A percentile compares a stretch with the other conserved stretches of the same genome.
These are phyloP conservation scores for Cicer chorassanicum DNA, from an alignment of 306 rosid genomes.

Conservation along the genomic window DNA sequence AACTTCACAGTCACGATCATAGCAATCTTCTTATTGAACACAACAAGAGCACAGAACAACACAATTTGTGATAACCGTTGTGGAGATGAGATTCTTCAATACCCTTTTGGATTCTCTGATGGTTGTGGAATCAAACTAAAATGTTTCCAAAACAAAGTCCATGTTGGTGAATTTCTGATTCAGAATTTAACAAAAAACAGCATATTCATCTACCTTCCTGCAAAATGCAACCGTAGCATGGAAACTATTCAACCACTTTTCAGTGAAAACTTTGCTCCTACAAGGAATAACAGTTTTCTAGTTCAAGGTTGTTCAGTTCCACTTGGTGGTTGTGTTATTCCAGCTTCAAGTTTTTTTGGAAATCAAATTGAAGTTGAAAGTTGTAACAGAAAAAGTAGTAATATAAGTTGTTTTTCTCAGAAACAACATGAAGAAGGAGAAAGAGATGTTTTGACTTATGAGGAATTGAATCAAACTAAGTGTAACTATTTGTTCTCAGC, in stretches of 20 bases:
- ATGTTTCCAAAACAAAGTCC: slow-evolving; percentile 38
- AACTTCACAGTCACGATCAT: slow-evolving; percentile 40
- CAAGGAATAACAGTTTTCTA: slow-evolving; percentile 60
- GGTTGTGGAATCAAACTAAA: slow-evolving; percentile 51
- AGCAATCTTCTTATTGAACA: slow-evolving; percentile 38
- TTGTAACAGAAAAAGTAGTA: slow-evolving; percentile 42
- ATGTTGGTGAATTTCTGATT: slow-evolving; percentile 51
- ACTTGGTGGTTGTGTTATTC: slow-evolving; percentile 51
- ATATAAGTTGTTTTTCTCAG: slow-evolving; percentile 57
- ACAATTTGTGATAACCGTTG: slow-evolving; percentile 43
- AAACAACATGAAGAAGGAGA: neutral
- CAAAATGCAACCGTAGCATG: slow-evolving; percentile 56
- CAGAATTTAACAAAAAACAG: slow-evolving; percentile 54
- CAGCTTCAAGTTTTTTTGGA: slow-evolving; percentile 44
- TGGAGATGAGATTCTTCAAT: slow-evolving; percentile 43
- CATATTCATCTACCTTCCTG: slow-evolving; percentile 59
- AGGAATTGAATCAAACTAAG: neutral
- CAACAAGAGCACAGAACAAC: slow-evolving; percentile 46
- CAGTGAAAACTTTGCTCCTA: slow-evolving; percentile 48
- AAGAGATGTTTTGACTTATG: slow-evolving; percentile 17
- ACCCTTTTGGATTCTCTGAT: slow-evolving; percentile 74
- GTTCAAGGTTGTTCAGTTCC: slow-evolving; percentile 52
- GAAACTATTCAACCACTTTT: slow-evolving; percentile 49
- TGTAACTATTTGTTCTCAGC: slow-evolving; percentile 67
- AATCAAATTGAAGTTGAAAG: slow-evolving; percentile 25